A percentile compares a stretch with the other conserved stretches of the same genome.
These are phyloP conservation scores for Pseudoturritis turrita DNA, from an alignment of 345 rosid species.

Conservation along the genomic window DNA sequence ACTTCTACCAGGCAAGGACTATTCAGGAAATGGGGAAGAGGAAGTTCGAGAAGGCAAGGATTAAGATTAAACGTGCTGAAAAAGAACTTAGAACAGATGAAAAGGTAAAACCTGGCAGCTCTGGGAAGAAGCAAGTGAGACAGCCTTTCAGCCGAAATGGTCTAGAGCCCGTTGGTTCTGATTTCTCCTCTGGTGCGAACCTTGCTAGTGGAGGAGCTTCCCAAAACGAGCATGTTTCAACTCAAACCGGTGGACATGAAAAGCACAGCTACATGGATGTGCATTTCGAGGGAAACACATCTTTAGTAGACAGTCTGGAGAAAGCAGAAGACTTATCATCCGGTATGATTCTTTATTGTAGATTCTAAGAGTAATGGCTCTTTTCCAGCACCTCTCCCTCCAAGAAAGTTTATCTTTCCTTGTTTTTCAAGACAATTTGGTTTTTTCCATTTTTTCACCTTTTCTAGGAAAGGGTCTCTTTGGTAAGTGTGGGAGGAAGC, in stretches of 20 bases:
- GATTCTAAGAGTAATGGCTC: not conserved
- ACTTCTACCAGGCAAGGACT: conserved; percentile 50
- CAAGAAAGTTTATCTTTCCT: not conserved
- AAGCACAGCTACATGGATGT: conserved; percentile 42
- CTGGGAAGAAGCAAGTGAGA: conserved; percentile 53
- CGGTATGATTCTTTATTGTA: conserved; percentile 38
- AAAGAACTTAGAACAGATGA: conserved; percentile 52
- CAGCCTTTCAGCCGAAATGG: conserved; percentile 43
- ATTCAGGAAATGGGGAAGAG: conserved; percentile 71
- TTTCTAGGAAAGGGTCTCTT: conserved; percentile 51
- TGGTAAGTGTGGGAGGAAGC: conserved; percentile 53
- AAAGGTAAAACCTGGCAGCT: conserved; percentile 36
- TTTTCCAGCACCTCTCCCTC: not conserved
- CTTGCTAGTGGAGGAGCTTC: conserved; percentile 51
- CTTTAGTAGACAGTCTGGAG: conserved; percentile 48
- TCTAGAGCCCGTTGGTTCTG: conserved; percentile 53
- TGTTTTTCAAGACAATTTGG: not conserved
- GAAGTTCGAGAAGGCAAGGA: conserved; percentile 64
- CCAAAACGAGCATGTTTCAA: conserved; percentile 38
- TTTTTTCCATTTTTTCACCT: not conserved
- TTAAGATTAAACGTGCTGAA: conserved; percentile 44
- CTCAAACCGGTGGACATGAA: conserved; percentile 47
- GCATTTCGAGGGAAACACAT: conserved; percentile 42
- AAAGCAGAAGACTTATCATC: conserved; percentile 68
- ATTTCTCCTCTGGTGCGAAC: conserved; percentile 60